Percentiles rank a stretch among this genome's conserved stretches.
These are phyloP conservation scores for Trichosporon sp. DNA, from an alignment of 1,284 basidiomycete species.

Conservation along the genomic window DNA sequence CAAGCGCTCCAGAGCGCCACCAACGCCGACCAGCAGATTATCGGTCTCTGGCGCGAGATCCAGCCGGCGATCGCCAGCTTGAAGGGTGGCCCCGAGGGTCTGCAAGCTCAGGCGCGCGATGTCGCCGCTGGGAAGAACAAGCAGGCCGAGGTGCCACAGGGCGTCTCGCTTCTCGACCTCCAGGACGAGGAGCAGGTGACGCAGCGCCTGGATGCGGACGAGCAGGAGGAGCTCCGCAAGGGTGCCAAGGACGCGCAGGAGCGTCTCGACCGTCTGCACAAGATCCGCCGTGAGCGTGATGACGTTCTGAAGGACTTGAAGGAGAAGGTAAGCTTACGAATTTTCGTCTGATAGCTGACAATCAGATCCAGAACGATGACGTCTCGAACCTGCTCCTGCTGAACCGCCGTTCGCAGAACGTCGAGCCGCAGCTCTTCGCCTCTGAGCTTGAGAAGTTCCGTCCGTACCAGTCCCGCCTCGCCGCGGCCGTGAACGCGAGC, in stretches of 20 bases:
- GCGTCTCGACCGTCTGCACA: conserved; percentile 70
- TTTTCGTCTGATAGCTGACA: neutral
- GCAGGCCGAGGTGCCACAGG: conserved; percentile 52
- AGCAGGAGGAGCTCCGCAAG: conserved; percentile 66
- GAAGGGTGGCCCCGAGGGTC: conserved; percentile 49
- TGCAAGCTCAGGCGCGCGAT: conserved; percentile 71
- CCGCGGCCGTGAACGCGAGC: conserved; percentile 75
- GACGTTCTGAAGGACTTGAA: conserved; percentile 91
- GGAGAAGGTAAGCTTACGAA: conserved; percentile 60
- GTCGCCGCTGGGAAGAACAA: conserved; percentile 60
- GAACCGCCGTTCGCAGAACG: conserved; percentile 80
- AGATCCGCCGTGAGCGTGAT: conserved; percentile 79
- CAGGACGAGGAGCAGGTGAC: conserved; percentile 58
- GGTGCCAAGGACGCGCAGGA: conserved; percentile 79
- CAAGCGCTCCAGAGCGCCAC: conserved; percentile 75
- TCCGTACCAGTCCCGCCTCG: conserved; percentile 81
- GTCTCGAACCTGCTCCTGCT: conserved; percentile 92
- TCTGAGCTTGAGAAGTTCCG: conserved; percentile 93
- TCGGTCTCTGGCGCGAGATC: conserved; percentile 72
- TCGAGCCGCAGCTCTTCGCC: conserved; percentile 85
- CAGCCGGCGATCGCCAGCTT: conserved; percentile 70
- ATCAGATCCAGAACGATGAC: conserved; percentile 88
- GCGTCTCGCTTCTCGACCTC: conserved; percentile 59
- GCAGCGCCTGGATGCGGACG: conserved; percentile 60
- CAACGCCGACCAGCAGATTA: conserved; percentile 75